Base-by-base conservation (phyloP, 1,139 yeast species). In the Diutina pseudorugosa region DNA sequence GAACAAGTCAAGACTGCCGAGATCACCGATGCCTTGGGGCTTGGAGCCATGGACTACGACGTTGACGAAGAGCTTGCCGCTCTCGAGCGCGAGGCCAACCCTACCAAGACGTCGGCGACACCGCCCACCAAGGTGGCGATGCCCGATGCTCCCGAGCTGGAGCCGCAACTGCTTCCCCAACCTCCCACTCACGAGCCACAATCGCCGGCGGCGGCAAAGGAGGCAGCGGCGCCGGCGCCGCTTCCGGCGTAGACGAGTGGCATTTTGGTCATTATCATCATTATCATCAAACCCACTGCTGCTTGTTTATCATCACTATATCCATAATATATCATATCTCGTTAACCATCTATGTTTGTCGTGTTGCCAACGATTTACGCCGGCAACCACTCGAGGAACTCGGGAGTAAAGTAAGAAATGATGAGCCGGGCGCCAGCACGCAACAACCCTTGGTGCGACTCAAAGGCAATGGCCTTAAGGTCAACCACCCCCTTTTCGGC, bases 341-440 rank as follows among this genome's bases (percentile, higher is more conserved):
- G 20, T 40, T 40, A 30, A 30, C 4, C n/a, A 30, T 30, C 11
- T n/a, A n/a, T n/a, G n/a, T n/a, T n/a, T n/a, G n/a, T n/a, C n/a
- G n/a, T n/a, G n/a, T n/a, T n/a, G n/a, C n/a, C n/a, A n/a, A n/a
- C n/a, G n/a, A n/a, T n/a, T 23, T 18, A 45, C 23, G 40, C 23
- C 40, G 77, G 77, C 59, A 91, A 75, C 99, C 98, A 93, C 33
- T 89, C 97, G 66, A 93, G 77, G 61, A 93, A 90, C 61, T 93
- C 96, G 3, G 99, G 99, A 2, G 98, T 87, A 64, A 93, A 89
- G 69, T 93, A 93, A 54, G 95, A 82, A 61, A 93, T 90, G 57
- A 94, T 80, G 60, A 93, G 71, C 63, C 93, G 80, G 19, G 98
- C 98, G 53, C 99, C 99, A 1, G 99, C 98, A 68, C 99, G 80